phyloP scores from a whole-genome alignment of 371 early-diverging fungal species.

The Lichtheimia corymbifera region DNA sequence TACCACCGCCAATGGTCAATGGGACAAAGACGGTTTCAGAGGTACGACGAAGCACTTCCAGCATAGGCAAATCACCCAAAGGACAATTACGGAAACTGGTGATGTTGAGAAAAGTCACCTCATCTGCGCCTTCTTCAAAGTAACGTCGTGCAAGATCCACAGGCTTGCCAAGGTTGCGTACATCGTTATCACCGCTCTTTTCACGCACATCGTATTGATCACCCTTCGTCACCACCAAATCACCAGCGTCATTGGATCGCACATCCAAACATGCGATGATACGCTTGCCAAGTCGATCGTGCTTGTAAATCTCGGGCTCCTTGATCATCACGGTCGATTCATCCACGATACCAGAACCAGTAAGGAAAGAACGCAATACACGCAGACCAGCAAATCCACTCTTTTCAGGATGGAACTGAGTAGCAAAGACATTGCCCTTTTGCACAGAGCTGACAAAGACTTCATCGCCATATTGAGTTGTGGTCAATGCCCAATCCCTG shows the following conservation, averaged over 20 bases:
- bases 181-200: conserved; percentile 63
- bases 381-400: conserved; percentile 88
- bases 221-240: conserved; percentile 97
- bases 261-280: conserved; percentile 98
- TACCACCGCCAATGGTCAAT: conserved; percentile 97
- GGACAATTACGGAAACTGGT: conserved; percentile 95
- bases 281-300: conserved; percentile 78
- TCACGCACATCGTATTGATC: conserved; percentile 98
- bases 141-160: conserved; percentile 92
- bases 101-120: conserved; percentile 96
- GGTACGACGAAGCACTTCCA: conserved; percentile 85
- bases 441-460: conserved; percentile 82
- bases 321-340: conserved; percentile 25
- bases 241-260: conserved; percentile 92
- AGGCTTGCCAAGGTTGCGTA: conserved; percentile 97
- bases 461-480: conserved; percentile 88
- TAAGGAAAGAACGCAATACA: conserved; percentile 81
- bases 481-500: conserved; percentile 70
- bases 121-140: conserved; percentile 96
- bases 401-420: conserved; percentile 99
- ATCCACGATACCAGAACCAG: conserved; percentile 44
- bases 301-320: conserved; percentile 23
- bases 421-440: conserved; percentile 87
- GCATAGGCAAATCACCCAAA: conserved; percentile 90
- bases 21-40: conserved; percentile 96